A percentile compares a stretch with the other conserved stretches of the same genome.
These are phyloP conservation scores for Blastobotrys indianensis DNA, from an alignment of 1,139 yeast genomes.

Conservation along the genomic window DNA sequence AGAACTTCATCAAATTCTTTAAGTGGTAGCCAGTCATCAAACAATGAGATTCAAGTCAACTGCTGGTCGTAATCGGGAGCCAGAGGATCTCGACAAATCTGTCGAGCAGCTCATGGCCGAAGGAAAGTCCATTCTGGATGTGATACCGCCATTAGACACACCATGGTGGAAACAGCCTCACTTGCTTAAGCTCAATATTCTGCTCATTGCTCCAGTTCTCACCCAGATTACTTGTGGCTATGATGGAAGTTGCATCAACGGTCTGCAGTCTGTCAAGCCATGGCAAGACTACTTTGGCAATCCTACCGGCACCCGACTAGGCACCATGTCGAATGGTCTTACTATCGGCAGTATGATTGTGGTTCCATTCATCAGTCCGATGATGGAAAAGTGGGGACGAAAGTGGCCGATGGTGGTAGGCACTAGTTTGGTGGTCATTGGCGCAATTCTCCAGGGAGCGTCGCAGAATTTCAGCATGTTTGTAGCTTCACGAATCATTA, in stretches of 20 bases:
- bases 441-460: constrained; percentile 42
- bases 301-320: constrained; percentile 42
- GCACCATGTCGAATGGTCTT: constrained; percentile 48
- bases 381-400: constrained; percentile 47
- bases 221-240: constrained; percentile 47
- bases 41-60: background rate
- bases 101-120: constrained; percentile 12
- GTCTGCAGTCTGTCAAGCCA: constrained; percentile 41
- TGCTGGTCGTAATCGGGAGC: background rate
- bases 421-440: constrained; percentile 38
- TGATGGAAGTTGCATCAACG: constrained; percentile 49
- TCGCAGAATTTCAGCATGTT: constrained; percentile 41
- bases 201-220: constrained; percentile 39
- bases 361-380: constrained; percentile 21
- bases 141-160: constrained; percentile 29
- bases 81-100: background rate
- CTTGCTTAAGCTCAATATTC: constrained; percentile 35
- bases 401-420: constrained; percentile 40
- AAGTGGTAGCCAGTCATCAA: too few species aligned
- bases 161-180: constrained; percentile 37
- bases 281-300: constrained; percentile 38
- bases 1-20: too few species aligned
- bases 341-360: constrained; percentile 41
- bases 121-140: constrained; percentile 18
- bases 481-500: constrained; percentile 42